phyloP scores from a whole-genome alignment of 371 early-diverging fungal species.

The Fennellomyces sp. region DNA sequence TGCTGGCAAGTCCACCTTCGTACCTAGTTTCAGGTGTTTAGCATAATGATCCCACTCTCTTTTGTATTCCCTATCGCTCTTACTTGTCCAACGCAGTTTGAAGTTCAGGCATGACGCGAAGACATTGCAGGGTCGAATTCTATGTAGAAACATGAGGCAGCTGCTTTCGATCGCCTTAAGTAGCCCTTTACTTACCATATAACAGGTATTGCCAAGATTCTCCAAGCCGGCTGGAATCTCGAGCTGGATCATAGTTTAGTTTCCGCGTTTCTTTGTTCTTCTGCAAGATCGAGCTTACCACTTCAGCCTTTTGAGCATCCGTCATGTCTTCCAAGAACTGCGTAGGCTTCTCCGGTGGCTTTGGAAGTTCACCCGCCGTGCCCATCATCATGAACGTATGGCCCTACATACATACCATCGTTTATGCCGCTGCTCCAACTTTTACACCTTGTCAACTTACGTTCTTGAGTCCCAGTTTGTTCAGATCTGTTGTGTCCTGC shows the following conservation, averaged over 20 bases:
- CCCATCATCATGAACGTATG: conserved; percentile 93
- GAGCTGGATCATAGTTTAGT: conserved; percentile 38
- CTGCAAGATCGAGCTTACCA: conserved; percentile 58
- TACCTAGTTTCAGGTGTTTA: conserved; percentile 19
- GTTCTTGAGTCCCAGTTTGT: conserved; percentile 64
- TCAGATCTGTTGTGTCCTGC: conserved; percentile 79
- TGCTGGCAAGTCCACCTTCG: conserved; percentile 32
- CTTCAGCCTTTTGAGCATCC: conserved; percentile 82
- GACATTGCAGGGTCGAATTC: conserved; percentile 96
- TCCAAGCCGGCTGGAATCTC: conserved; percentile 88
- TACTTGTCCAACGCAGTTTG: conserved; percentile 61
- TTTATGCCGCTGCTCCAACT: background rate
- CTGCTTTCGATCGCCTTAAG: no score
- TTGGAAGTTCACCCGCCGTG: conserved; percentile 87
- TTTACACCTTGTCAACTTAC: conserved; percentile 32
- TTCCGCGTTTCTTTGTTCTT: background rate
- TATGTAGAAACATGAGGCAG: no score
- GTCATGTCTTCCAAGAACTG: conserved; percentile 94
- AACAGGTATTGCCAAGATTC: conserved; percentile 99
- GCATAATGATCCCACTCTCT: no score
- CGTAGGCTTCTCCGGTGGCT: conserved; percentile 68
- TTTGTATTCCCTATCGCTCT: no score
- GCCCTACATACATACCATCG: conserved; percentile 35
- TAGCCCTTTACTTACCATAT: conserved; percentile 78
- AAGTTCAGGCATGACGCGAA: conserved; percentile 90